These are phyloP conservation scores for Neonectria coccinea DNA, from an alignment of 2,329 filamentous ascomycete genomes.

Conservation along the genomic window DNA sequence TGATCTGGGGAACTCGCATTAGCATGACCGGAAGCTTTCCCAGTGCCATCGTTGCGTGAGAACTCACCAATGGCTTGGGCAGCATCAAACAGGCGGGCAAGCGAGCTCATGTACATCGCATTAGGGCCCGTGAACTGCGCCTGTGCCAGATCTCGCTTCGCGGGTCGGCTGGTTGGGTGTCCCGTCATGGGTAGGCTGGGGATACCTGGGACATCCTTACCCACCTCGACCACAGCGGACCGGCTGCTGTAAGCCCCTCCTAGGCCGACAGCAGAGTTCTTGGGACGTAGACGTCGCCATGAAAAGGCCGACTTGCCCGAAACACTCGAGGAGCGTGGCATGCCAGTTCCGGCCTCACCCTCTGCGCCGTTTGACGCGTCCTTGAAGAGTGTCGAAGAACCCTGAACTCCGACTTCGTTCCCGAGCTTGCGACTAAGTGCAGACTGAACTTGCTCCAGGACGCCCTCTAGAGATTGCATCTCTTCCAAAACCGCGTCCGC, in stretches of 20 bases:
- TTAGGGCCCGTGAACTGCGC: slow-evolving; percentile 85
- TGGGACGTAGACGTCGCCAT: slow-evolving; percentile 90
- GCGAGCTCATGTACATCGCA: slow-evolving; percentile 88
- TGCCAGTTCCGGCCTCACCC: slow-evolving; percentile 53
- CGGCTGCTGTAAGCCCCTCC: slow-evolving; percentile 59
- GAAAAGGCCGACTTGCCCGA: slow-evolving; percentile 82
- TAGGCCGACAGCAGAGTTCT: slow-evolving; percentile 80
- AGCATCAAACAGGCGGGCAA: slow-evolving; percentile 92
- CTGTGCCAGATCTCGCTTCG: slow-evolving; percentile 76
- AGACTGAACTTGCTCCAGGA: slow-evolving; percentile 87
- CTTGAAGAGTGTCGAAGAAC: slow-evolving; percentile 79
- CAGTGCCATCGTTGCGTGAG: not conserved
- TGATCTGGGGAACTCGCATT: slow-evolving; percentile 71
- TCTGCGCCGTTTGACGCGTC: slow-evolving; percentile 68
- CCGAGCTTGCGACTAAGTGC: slow-evolving; percentile 85
- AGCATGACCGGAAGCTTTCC: slow-evolving; percentile 28
- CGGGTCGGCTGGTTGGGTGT: slow-evolving; percentile 72
- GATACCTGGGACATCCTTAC: slow-evolving; percentile 63
- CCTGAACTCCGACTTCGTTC: slow-evolving; percentile 89
- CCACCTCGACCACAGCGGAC: slow-evolving; percentile 36
- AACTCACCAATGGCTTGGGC: slow-evolving; percentile 88
- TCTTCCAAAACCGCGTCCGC: slow-evolving; percentile 93
- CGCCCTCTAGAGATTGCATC: slow-evolving; percentile 87
- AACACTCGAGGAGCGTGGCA: slow-evolving; percentile 69
- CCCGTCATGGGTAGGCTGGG: slow-evolving; percentile 83